Conservation (phyloP, 2,329 filamentous ascomycete genomes). For the Fusarium nygamai region DNA sequence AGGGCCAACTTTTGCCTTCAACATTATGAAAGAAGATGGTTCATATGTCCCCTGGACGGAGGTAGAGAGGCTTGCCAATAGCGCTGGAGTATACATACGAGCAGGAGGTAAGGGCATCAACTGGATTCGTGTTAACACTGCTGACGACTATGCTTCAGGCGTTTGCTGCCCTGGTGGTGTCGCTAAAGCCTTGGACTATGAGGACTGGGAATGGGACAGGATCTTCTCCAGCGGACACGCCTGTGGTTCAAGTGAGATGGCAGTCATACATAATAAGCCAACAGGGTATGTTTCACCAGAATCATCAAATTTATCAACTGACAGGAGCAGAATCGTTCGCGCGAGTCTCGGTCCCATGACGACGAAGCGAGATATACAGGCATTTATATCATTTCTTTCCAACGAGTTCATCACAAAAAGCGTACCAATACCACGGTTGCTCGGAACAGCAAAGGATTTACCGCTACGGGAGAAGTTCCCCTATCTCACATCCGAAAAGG, state of each 20-base stretch:
- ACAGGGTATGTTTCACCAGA: slow-evolving; percentile 56
- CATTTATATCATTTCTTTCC: slow-evolving; percentile 57
- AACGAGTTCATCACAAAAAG: slow-evolving; percentile 27
- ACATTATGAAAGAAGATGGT: slow-evolving; percentile 63
- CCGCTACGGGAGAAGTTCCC: slow-evolving; percentile 28
- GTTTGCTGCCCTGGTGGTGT: slow-evolving; percentile 61
- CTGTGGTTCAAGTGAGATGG: slow-evolving; percentile 63
- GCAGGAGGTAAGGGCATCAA: slow-evolving; percentile 54
- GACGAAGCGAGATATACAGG: slow-evolving; percentile 63
- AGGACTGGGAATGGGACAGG: slow-evolving; percentile 63
- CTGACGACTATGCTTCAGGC: slow-evolving; percentile 44
- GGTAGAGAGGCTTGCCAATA: slow-evolving; percentile 68
- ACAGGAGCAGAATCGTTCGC: slow-evolving; percentile 61
- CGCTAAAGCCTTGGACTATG: slow-evolving; percentile 59
- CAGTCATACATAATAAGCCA: slow-evolving; percentile 63
- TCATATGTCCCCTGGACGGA: slow-evolving; percentile 64
- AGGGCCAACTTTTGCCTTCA: slow-evolving; percentile 72
- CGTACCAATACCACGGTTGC: not conserved
- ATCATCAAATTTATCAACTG: not conserved
- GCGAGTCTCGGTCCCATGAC: slow-evolving; percentile 71
- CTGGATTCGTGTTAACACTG: not conserved
- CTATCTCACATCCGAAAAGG: slow-evolving; percentile 4
- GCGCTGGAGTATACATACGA: slow-evolving; percentile 66
- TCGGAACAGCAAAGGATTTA: slow-evolving; percentile 20
- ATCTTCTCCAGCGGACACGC: slow-evolving; percentile 67